A percentile compares a stretch with the other conserved stretches of the same genome.
Conservation (phyloP, 2,329 filamentous ascomycete genomes). For the Aotearoamyces nothofagi region DNA sequence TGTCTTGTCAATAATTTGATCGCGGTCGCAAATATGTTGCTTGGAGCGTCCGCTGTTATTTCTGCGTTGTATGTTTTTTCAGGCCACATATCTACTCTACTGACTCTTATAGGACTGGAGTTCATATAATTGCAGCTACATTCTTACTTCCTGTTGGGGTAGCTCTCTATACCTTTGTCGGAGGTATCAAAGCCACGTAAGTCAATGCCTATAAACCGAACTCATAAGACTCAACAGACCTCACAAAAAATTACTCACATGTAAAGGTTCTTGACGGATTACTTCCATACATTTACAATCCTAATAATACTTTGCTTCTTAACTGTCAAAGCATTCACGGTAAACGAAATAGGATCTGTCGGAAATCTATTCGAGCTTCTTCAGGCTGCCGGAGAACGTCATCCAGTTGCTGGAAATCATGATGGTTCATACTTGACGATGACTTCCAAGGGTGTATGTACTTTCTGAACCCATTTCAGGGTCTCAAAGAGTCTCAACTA, state of each 20-base stretch:
- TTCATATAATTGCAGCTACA: slow-evolving; percentile 32
- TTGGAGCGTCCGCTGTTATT: slow-evolving; percentile 28
- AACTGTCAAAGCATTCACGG: slow-evolving; percentile 28
- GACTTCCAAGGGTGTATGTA: slow-evolving; percentile 30
- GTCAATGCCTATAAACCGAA: too few relatives aligned
- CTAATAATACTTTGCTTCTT: slow-evolving; percentile 35
- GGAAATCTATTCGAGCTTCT: slow-evolving; percentile 33
- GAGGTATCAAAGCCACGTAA: slow-evolving; percentile 24
- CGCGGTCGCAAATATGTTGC: slow-evolving; percentile 35
- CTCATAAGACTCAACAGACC: neutral
- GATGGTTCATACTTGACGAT: slow-evolving; percentile 39
- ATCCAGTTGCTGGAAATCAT: slow-evolving; percentile 34
- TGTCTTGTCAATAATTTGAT: slow-evolving; percentile 39
- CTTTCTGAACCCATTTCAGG: too few relatives aligned
- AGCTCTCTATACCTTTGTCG: slow-evolving; percentile 23
- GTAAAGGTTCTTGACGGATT: slow-evolving; percentile 26
- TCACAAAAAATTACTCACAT: neutral
- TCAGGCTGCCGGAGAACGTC: slow-evolving; percentile 24
- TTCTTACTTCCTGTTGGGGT: slow-evolving; percentile 28
- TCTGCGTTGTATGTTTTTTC: slow-evolving; percentile 21
- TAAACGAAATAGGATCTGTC: slow-evolving; percentile 30
- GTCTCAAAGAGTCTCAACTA: neutral
- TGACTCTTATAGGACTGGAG: slow-evolving; percentile 24
- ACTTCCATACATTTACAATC: slow-evolving; percentile 38
- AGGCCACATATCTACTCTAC: too few relatives aligned